Base-by-base conservation (phyloP, 2,329 filamentous ascomycete genomes). In the Graphilbum sp. region DNA sequence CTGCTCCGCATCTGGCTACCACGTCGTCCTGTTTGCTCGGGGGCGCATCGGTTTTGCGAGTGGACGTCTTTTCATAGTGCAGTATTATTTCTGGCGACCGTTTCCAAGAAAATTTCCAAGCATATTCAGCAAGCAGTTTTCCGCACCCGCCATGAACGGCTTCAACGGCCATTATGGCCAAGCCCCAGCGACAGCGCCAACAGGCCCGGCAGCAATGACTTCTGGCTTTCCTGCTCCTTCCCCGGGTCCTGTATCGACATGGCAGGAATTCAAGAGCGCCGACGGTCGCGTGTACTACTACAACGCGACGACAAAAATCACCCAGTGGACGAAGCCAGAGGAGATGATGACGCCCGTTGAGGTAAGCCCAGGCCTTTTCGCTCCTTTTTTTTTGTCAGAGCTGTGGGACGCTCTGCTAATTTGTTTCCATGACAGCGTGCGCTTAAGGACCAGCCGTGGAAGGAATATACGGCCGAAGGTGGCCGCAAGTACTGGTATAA, bases 401-500 rank as follows among this genome's bases (percentile, higher is more conserved):
- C 41, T 51, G 24, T 50, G 47, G 16, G 21, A 40, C n/a, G n/a
- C n/a, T n/a, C n/a, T n/a, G n/a, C n/a, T n/a, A n/a, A n/a, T n/a
- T n/a, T n/a, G n/a, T n/a, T n/a, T n/a, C n/a, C n/a, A n/a, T n/a
- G n/a, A 41, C 54, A 87, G 84, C 80, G 80, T 53, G 83, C 83
- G 39, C 68, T 92, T 35, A 69, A 79, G 36, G 78, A 79, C 49
- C 82, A 90, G 49, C 82, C 83, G 46, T 98, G 87, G 86, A 90
- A 88, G 52, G 85, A 94, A 58, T 90, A 93, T 53, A 85, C 79
- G 20, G 78, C 83, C 18, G 76, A 86, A 44, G 82, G 84, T 46
- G 90, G 88, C 34, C 76, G 79, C 50, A 84, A 88, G 54, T 98
- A 98, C 60, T 98, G 86, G 82, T 88, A 87, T 58, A 90, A 98